phyloP scores from a whole-genome alignment of 805 yeast genomes.

The Cyberlindnera mycetangii region DNA sequence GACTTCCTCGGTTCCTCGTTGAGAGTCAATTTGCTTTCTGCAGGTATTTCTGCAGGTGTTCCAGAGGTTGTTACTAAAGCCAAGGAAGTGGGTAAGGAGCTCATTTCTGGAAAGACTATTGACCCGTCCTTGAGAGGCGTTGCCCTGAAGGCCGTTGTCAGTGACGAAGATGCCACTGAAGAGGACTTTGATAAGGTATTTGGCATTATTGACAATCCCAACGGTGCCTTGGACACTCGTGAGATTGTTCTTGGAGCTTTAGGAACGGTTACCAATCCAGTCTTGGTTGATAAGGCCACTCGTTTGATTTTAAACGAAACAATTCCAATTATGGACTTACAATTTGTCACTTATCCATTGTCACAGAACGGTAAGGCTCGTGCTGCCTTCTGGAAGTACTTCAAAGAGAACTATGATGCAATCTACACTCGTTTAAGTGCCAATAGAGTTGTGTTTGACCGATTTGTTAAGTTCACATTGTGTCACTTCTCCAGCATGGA shows the following conservation, averaged over 20 bases:
- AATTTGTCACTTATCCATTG: slow-evolving; percentile 71
- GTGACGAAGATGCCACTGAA: slow-evolving; percentile 58
- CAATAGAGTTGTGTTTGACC: slow-evolving; percentile 71
- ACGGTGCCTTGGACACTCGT: slow-evolving; percentile 62
- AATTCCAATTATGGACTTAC: slow-evolving; percentile 68
- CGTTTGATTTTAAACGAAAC: slow-evolving; percentile 51
- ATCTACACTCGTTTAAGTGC: slow-evolving; percentile 68
- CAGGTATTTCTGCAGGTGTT: slow-evolving; percentile 54
- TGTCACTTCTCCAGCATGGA: slow-evolving; percentile 55
- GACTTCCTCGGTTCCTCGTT: slow-evolving; percentile 62
- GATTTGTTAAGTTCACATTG: slow-evolving; percentile 62
- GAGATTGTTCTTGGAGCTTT: slow-evolving; percentile 62
- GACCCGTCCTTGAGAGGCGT: slow-evolving; percentile 73
- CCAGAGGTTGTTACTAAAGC: slow-evolving; percentile 43
- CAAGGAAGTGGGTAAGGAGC: slow-evolving; percentile 39
- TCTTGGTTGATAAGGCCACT: slow-evolving; percentile 51
- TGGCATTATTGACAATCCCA: slow-evolving; percentile 56
- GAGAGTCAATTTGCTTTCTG: slow-evolving; percentile 56
- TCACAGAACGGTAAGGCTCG: slow-evolving; percentile 60
- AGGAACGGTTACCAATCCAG: slow-evolving; percentile 55
- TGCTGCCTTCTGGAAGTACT: slow-evolving; percentile 68
- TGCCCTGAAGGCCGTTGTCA: slow-evolving; percentile 59
- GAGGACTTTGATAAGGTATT: slow-evolving; percentile 60
- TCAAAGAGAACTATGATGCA: slow-evolving; percentile 65
- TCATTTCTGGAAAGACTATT: slow-evolving; percentile 47